Base-by-base conservation (phyloP, 148 eudicot genomes). In the Camellia sinensis region DNA sequence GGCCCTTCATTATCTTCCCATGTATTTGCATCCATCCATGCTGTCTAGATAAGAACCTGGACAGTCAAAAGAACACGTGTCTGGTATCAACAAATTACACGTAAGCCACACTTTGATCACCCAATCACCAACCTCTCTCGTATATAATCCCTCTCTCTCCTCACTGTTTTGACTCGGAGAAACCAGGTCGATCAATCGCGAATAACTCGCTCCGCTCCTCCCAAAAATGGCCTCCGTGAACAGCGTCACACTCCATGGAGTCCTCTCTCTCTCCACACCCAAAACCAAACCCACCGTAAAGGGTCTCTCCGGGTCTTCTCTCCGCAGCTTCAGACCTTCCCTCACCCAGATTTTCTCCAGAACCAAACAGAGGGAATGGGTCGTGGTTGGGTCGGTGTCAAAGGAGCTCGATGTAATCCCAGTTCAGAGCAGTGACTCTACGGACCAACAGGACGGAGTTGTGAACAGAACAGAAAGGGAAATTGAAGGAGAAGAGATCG, bases 361-460 rank as follows among this genome's bases (percentile, higher is more conserved):
- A 80, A 12, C 81, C 48, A 78, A 68, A 22, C 52, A 44, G 53
- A 22, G 81, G 80, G 73, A 80, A 67, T 59, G 75, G 56, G 57
- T 83, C 43, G 50, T 80, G 0, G 74, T 86, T 22, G 78, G 72
- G 41, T 88, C 90, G 50, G 65, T 85, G 63, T n/a, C 90, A 0
- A 80, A 85, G 37, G 90, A 88, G 5, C 66, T 80, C 10, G 91
- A 88, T 41, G 83, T 86, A 0, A 63, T 88, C 9, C 91, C 92
- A 5, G 89, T 84, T 17, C 87, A 85, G 80, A 89, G 85, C 74
- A 46, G 73, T 3, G 93, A 88, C 78, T 15, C 10, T n/a, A 80
- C 81, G 3, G 93, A 92, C 71, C 91, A 83, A 8, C 88, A 83
- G 44, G 88, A 78, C 21, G 89, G 86, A 0, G 83, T 72, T 12